phyloP scores from a whole-genome alignment of 176 grass and related monocot species.

The Oropetium thomaeum region DNA sequence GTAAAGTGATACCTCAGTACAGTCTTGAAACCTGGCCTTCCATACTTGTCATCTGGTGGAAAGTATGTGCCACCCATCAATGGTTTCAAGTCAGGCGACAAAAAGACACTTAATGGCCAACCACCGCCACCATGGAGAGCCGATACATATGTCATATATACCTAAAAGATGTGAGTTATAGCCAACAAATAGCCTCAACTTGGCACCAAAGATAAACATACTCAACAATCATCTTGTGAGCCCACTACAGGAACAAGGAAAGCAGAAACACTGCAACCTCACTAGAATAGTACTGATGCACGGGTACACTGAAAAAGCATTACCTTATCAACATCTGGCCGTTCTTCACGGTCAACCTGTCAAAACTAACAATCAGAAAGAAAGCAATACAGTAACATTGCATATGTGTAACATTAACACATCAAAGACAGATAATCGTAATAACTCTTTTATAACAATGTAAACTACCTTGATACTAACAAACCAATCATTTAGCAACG shows the following conservation, averaged over 20 bases:
- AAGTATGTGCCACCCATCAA: constrained; percentile 99
- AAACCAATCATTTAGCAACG: constrained; percentile 90
- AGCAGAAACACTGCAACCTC: not conserved
- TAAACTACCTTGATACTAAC: constrained; percentile 89
- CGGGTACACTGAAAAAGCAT: not conserved
- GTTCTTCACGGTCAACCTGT: constrained; percentile 94
- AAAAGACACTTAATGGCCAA: constrained; percentile 93
- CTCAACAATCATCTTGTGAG: not conserved
- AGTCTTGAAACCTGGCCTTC: constrained; percentile 92
- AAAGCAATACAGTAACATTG: constrained; percentile 24
- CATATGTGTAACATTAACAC: not conserved
- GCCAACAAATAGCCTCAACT: not conserved
- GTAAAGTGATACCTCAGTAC: constrained; percentile 58
- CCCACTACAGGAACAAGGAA: not conserved
- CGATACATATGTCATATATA: constrained; percentile 94
- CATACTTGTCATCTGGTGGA: constrained; percentile 89
- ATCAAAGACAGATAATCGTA: not conserved
- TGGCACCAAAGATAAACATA: not conserved
- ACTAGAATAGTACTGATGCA: not conserved
- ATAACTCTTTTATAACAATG: not conserved
- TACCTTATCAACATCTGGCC: constrained; percentile 99
- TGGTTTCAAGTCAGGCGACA: constrained; percentile 80
- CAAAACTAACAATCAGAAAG: constrained; percentile 60
- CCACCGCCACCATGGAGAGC: constrained; percentile 84
- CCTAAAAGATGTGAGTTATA: constrained; percentile 41